These are phyloP conservation scores for Chaetomiaceae sp. DNA, from an alignment of 2,329 filamentous ascomycete species.

Conservation along the genomic window DNA sequence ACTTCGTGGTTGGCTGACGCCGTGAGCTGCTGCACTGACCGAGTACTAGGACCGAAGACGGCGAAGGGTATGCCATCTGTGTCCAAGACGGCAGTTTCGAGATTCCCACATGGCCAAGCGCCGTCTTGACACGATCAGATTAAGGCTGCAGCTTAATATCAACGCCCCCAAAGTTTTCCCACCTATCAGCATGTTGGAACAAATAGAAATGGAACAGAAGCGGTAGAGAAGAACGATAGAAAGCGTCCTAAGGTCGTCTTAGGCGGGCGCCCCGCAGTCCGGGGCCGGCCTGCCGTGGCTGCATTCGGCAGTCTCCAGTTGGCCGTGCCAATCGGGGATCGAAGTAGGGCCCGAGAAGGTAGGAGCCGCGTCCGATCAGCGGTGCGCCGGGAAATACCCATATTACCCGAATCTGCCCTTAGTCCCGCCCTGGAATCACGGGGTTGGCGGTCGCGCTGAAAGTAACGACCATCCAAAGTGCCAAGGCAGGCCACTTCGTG, in stretches of 20 bases:
- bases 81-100: neutral
- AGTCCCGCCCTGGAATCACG: conserved; percentile 14
- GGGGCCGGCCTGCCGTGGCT: conserved; percentile 18
- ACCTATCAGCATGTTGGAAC: conserved; percentile 3
- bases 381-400: conserved; percentile 26
- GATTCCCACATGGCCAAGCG: neutral
- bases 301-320: conserved; percentile 23
- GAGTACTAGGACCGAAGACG: neutral
- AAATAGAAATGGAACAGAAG: neutral
- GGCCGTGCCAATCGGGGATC: conserved; percentile 22
- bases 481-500: conserved; percentile 18
- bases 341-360: conserved; percentile 14
- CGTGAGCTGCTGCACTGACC: neutral
- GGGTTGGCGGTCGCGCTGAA: conserved; percentile 3
- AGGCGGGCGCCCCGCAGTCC: conserved; percentile 7
- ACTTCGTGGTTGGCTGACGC: neutral
- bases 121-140: neutral
- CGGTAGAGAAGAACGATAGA: conserved; percentile 6
- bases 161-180: conserved; percentile 1
- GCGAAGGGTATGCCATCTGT: neutral
- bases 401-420: conserved; percentile 25
- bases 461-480: conserved; percentile 25
- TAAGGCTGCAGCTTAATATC: neutral
- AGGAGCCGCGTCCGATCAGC: conserved; percentile 17
- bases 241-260: neutral